phyloP scores from a whole-genome alignment of 192 early-diverging fungal genomes.

The Coemansia brasiliensis region DNA sequence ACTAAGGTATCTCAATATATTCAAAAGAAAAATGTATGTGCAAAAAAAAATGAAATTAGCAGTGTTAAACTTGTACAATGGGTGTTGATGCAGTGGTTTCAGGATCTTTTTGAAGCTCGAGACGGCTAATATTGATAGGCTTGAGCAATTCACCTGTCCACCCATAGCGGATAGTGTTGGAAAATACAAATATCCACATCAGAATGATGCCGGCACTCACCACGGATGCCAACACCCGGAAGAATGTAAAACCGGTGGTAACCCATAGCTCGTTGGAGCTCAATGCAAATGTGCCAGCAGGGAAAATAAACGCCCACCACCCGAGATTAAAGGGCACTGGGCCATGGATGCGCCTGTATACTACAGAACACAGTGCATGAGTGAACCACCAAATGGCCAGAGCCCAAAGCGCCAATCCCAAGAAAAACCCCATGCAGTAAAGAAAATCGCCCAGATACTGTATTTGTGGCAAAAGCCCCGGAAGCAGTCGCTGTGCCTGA shows the following conservation, averaged over 20 bases:
- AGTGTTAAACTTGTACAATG: conserved; percentile 2
- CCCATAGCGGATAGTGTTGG: conserved; percentile 33
- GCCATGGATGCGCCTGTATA: conserved; percentile 23
- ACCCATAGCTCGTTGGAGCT: conserved; percentile 26
- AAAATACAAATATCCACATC: conserved; percentile 34
- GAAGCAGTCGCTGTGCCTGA: conserved; percentile 32
- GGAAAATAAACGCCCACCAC: conserved; percentile 63
- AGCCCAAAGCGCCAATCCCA: conserved; percentile 52
- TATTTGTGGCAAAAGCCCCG: conserved; percentile 25
- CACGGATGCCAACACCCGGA: conserved; percentile 38
- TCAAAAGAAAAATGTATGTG: not conserved
- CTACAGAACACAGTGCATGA: conserved; percentile 44
- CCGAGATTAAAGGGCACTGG: conserved; percentile 57
- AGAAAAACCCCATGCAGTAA: conserved; percentile 27
- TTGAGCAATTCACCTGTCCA: conserved; percentile 52
- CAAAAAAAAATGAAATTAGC: not conserved
- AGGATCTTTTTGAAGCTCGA: conserved; percentile 15
- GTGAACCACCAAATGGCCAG: conserved; percentile 53
- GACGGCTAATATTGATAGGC: conserved; percentile 20
- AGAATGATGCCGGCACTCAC: conserved; percentile 32
- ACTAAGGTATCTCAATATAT: not conserved
- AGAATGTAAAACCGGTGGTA: conserved; percentile 27
- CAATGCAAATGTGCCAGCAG: conserved; percentile 44
- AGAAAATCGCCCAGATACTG: conserved; percentile 31
- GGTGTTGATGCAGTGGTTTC: not conserved